Conservation (phyloP, 2,329 filamentous ascomycete genomes). For the Fusarium albidum region DNA sequence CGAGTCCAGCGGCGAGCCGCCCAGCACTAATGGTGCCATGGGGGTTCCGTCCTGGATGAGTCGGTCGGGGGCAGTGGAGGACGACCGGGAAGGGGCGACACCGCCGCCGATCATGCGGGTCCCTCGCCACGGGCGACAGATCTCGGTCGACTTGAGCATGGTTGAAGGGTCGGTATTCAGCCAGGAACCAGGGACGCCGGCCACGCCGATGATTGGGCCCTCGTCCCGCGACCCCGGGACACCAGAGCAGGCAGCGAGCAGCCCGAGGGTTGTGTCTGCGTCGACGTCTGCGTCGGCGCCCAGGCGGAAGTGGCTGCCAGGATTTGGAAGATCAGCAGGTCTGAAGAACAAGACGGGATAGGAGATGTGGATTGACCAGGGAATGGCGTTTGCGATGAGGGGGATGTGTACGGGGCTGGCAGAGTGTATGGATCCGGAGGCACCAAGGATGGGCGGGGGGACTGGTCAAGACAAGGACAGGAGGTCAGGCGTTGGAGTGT, state of each 20-base stretch:
- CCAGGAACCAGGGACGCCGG: conserved; percentile 27
- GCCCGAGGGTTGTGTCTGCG: conserved; percentile 26
- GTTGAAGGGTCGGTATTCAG: conserved; percentile 14
- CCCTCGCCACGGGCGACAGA: conserved; percentile 43
- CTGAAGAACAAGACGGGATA: conserved; percentile 41
- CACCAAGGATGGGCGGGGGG: conserved; percentile 1
- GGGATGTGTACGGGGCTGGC: conserved; percentile 10
- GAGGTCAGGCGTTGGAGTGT: conserved; percentile 30
- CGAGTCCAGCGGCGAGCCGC: conserved; percentile 21
- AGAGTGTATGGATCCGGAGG: conserved; percentile 17
- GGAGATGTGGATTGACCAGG: conserved; percentile 27
- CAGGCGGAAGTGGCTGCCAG: conserved; percentile 48
- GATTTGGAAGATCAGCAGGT: conserved; percentile 41
- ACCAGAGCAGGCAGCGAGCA: conserved; percentile 27
- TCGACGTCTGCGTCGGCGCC: conserved; percentile 40
- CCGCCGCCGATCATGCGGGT: conserved; percentile 65
- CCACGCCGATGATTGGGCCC: conserved; percentile 27
- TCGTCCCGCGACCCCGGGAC: conserved; percentile 12
- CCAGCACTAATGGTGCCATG: conserved; percentile 39
- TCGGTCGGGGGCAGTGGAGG: conserved; percentile 46
- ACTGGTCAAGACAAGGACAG: conserved; percentile 4
- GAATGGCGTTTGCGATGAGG: conserved; percentile 19
- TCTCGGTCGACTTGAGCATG: conserved; percentile 34
- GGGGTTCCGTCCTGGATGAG: conserved; percentile 52
- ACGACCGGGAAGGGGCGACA: conserved; percentile 59